phyloP scores from a whole-genome alignment of 148 eudicot genomes.

The Talinum fruticosum region DNA sequence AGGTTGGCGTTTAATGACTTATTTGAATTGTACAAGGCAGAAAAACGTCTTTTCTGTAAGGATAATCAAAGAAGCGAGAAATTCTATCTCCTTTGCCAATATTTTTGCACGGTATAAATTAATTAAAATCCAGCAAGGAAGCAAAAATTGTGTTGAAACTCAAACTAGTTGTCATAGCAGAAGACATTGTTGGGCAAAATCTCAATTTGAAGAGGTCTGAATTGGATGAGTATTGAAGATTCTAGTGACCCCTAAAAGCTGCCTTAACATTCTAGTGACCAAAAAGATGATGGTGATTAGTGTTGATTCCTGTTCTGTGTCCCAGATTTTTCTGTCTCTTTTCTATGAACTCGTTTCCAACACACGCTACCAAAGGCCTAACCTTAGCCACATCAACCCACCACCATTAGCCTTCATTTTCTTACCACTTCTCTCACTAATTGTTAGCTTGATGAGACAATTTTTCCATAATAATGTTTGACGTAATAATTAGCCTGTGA shows the following conservation, averaged over 20 bases:
- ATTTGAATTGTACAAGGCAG: no score
- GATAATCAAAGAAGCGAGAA: no score
- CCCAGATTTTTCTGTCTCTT: not conserved
- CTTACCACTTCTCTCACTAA: not conserved
- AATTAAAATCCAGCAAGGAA: no score
- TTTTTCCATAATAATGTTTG: no score
- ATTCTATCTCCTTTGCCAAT: no score
- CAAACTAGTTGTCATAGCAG: not conserved
- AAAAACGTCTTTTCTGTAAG: no score
- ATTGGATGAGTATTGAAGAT: not conserved
- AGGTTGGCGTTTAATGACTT: no score
- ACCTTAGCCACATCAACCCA: not conserved
- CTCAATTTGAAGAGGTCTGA: not conserved
- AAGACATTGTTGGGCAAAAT: not conserved
- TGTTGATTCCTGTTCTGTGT: not conserved
- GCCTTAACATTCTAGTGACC: not conserved
- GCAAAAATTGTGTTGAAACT: not conserved
- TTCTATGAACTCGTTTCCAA: slow-evolving; percentile 2
- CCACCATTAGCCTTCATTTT: not conserved
- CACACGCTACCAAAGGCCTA: not conserved
- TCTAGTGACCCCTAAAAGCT: not conserved
- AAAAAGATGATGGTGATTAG: not conserved
- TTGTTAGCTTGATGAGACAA: not conserved
- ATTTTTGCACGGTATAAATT: no score
- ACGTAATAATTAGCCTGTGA: not conserved